Evolutionary conservation across 139 green algal genomes (phyloP).

Genomic region (Chlorella sp.): DNA sequence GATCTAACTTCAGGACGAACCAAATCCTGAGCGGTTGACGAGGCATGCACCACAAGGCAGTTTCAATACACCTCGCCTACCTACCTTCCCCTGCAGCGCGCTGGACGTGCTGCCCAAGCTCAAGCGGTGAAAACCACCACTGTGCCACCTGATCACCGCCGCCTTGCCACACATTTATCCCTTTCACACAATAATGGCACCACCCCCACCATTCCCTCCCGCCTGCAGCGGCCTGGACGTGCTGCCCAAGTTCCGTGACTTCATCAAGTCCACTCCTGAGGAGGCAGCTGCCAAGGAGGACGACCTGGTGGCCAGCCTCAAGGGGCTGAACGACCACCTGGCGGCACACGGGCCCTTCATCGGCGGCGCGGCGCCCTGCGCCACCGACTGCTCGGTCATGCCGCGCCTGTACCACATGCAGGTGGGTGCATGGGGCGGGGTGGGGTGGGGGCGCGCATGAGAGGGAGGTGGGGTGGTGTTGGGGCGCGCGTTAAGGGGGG

Average conservation of each 20-base stretch:
- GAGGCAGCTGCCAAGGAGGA: conserved; percentile 64
- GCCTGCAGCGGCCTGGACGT: conserved; percentile 65
- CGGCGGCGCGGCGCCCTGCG: conserved; percentile 61
- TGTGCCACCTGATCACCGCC: too few species aligned
- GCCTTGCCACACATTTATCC: too few species aligned
- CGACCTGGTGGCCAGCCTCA: conserved; percentile 42
- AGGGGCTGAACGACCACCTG: conserved; percentile 55
- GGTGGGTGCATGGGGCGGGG: neutral
- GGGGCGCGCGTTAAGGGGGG: neutral
- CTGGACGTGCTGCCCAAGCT: conserved; percentile 77
- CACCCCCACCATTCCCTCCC: too few species aligned
- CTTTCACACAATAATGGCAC: too few species aligned
- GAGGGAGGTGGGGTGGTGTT: neutral
- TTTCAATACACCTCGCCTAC: neutral
- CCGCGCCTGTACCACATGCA: conserved; percentile 89
- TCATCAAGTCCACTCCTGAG: conserved; percentile 61
- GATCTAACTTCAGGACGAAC: too few species aligned
- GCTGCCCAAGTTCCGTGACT: conserved; percentile 73
- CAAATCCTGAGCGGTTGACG: too few species aligned
- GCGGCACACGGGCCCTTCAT: conserved; percentile 63
- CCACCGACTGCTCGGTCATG: conserved; percentile 72
- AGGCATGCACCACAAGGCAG: too few species aligned
- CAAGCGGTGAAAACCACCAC: too few species aligned
- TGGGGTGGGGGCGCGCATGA: too few species aligned
- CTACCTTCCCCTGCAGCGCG: conserved; percentile 43